phyloP scores from a whole-genome alignment of 495 filamentous ascomycete genomes.

The Pyronema domesticum region DNA sequence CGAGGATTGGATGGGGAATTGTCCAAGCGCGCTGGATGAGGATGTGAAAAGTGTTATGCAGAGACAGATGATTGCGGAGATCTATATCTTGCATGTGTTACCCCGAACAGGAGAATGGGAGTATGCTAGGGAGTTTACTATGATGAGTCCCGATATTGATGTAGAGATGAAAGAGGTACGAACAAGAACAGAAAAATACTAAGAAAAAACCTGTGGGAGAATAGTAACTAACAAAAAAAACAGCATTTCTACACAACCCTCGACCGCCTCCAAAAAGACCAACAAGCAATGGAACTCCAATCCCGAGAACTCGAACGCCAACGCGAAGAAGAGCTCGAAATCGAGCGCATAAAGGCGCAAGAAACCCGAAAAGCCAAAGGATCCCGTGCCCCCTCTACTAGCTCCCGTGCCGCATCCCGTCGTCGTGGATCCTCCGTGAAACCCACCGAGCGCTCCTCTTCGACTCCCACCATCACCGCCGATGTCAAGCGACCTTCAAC shows the following conservation, averaged over 20 bases:
- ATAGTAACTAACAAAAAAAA: conserved; percentile 32
- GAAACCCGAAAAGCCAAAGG: conserved; percentile 4
- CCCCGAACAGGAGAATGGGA: conserved; percentile 86
- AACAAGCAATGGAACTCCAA: conserved; percentile 35
- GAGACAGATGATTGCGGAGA: conserved; percentile 73
- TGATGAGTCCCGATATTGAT: conserved; percentile 63
- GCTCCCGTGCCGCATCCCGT: conserved; percentile 3
- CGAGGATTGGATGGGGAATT: conserved; percentile 74
- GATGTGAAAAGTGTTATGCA: conserved; percentile 18
- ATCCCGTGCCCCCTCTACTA: conserved; percentile 10
- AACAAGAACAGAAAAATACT: conserved; percentile 20
- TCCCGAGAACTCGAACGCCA: conserved; percentile 25
- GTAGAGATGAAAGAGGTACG: conserved; percentile 69
- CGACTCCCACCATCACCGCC: background rate
- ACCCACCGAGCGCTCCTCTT: background rate
- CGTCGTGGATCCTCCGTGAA: background rate
- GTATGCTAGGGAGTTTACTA: conserved; percentile 80
- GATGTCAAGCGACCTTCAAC: background rate
- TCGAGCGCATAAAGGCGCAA: conserved; percentile 7
- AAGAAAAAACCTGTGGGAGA: no score
- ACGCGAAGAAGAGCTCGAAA: conserved; percentile 15
- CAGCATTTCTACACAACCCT: conserved; percentile 17
- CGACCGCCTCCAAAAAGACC: conserved; percentile 28
- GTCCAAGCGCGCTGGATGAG: conserved; percentile 31
- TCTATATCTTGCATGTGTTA: conserved; percentile 85